These are phyloP conservation scores for Suillus weaverae DNA, from an alignment of 768 basidiomycete species.

Conservation along the genomic window DNA sequence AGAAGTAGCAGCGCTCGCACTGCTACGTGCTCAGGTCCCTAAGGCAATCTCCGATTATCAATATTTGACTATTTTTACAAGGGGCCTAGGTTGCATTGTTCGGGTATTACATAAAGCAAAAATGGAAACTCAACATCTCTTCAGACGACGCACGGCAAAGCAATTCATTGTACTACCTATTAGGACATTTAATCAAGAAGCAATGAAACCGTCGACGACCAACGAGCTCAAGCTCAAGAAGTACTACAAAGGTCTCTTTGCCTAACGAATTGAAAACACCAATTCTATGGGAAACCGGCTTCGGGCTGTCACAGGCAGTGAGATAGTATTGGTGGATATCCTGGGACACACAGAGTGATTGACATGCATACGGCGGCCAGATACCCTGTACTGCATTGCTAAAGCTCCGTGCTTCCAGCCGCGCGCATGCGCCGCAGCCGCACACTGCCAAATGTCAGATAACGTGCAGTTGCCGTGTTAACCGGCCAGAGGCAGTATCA, in stretches of 20 bases:
- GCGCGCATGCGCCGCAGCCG: not conserved
- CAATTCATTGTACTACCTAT: not conserved
- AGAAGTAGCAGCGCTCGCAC: not conserved
- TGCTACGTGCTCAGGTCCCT: constrained; percentile 6
- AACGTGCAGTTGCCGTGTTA: not conserved
- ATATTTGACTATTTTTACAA: constrained; percentile 7
- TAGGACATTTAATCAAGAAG: not conserved
- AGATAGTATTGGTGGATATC: not conserved
- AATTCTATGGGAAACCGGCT: not conserved
- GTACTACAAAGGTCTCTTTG: not conserved
- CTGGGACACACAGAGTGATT: not conserved
- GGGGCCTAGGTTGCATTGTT: not conserved
- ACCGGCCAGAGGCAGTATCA: not conserved
- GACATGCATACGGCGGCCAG: not conserved
- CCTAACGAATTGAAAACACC: not conserved
- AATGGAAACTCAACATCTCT: not conserved
- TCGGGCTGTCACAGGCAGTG: not conserved
- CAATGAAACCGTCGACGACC: not conserved
- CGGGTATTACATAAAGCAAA: not conserved
- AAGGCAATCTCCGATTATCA: constrained; percentile 11
- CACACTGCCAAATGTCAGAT: not conserved
- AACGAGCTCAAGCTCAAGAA: not conserved
- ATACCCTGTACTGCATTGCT: not conserved
- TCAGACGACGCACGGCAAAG: not conserved
- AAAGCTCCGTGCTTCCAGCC: not conserved